Conservation (phyloP, 2,329 filamentous ascomycete genomes). For the Hypocreales sp. region DNA sequence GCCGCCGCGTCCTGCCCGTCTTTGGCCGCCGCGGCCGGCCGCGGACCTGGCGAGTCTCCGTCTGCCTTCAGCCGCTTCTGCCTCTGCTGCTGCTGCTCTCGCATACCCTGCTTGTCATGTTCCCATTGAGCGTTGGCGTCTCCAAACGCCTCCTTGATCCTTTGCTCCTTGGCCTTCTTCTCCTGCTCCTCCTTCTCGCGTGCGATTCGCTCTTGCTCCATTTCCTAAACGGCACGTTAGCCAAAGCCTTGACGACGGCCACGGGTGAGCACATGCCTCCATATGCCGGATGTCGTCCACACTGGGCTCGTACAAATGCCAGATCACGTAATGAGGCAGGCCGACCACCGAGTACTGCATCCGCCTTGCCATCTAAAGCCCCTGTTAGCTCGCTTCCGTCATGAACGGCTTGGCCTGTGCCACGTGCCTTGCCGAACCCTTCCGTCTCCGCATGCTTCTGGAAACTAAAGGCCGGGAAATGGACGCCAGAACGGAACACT, state of each 20-base stretch:
- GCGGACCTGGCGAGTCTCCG: too few species aligned
- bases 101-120: slow-evolving; percentile 70
- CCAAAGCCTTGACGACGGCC: background rate
- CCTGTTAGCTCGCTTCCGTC: too few species aligned
- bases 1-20: too few species aligned
- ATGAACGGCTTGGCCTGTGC: too few species aligned
- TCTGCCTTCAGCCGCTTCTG: background rate
- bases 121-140: slow-evolving; percentile 72
- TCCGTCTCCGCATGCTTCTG: slow-evolving; percentile 98
- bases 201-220: slow-evolving; percentile 73
- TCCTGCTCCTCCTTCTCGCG: slow-evolving; percentile 55
- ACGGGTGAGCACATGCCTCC: slow-evolving; percentile 42
- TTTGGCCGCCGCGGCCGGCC: too few species aligned
- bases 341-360: slow-evolving; percentile 95
- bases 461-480: slow-evolving; percentile 97
- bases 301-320: slow-evolving; percentile 99
- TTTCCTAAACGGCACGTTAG: slow-evolving; percentile 43
- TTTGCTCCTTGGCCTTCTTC: slow-evolving; percentile 60
- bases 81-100: slow-evolving; percentile 24
- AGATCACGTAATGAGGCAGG: slow-evolving; percentile 93
- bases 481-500: slow-evolving; percentile 87
- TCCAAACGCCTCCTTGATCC: slow-evolving; percentile 63
- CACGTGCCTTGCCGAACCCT: slow-evolving; percentile 91
- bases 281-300: slow-evolving; percentile 95
- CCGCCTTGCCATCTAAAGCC: slow-evolving; percentile 73